Base-by-base conservation (phyloP, 768 basidiomycete species). In the Macrocybe gigantea region DNA sequence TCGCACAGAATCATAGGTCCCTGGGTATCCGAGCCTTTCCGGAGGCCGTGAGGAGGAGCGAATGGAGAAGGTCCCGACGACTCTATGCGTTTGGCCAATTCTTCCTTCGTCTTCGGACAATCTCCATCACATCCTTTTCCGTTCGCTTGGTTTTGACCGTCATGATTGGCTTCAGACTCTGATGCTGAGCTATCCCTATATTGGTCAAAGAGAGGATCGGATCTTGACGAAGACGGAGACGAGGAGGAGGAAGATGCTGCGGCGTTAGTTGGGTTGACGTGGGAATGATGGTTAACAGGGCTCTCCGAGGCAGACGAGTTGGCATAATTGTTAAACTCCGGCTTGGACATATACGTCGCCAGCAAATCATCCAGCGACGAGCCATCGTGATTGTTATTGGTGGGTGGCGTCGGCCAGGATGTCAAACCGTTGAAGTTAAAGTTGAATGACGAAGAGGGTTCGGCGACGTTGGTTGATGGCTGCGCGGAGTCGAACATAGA, bases 1-100 rank as follows among this genome's bases (percentile, higher is more conserved):
- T 78, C 70, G 61, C 88, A 89, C 32, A 73, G 69, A n/a, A 87
- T 69, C 54, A 83, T 71, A n/a, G 75, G 64, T 0, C 76, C 77
- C 29, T 74, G 59, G 3, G 62, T 54, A 37, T 79, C 74, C 9
- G 68, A 62, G 52, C 69, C 68, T 65, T 75, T 82, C 39, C 65
- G 67, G 48, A 73, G 53, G 7, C 64, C 59, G 15, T 51, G 56
- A 40, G 65, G 47, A 1, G 71, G 63, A 4, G 71, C 71, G 54
- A 88, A 88, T 6, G 79, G 72, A 39, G 85, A 88, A 33, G 69
- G 61, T n/a, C 86, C 89, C n/a, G 63, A 60, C 1, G 63, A 58
- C 1, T 55, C 68, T 41, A 92, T 83, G 42, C 60, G 64, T 51
- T 77, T 65, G 37, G 66, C 70, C 4, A 82, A 15, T 12, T 83